A percentile compares a stretch with the other conserved stretches of the same genome.
Conservation (phyloP, 495 filamentous ascomycete genomes). For the Amphirosellinia nigrospora region DNA sequence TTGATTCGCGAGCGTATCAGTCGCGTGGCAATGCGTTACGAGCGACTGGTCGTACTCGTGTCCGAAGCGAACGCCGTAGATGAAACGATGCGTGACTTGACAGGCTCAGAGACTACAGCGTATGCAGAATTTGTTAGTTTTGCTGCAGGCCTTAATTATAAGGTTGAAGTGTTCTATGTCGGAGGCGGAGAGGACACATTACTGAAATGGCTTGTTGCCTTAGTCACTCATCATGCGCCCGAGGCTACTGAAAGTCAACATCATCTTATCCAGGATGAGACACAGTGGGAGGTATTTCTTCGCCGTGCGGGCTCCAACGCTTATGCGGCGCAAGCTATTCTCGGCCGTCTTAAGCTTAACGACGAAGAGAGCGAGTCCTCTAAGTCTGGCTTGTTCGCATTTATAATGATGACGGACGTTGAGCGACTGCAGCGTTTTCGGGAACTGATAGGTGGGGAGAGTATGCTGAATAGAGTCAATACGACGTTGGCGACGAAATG, state of each 20-base stretch:
- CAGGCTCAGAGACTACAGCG: conserved; percentile 55
- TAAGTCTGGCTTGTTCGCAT: conserved; percentile 56
- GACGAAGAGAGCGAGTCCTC: conserved; percentile 23
- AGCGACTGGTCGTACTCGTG: conserved; percentile 73
- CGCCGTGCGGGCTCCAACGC: conserved; percentile 77
- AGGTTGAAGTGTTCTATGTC: conserved; percentile 58
- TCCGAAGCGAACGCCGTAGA: conserved; percentile 55
- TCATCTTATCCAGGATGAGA: conserved; percentile 55
- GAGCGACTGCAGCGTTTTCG: conserved; percentile 55
- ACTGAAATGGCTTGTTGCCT: conserved; percentile 61
- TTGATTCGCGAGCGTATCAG: conserved; percentile 64
- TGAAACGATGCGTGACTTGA: conserved; percentile 46
- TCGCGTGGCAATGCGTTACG: conserved; percentile 65
- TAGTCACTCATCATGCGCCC: conserved; percentile 49
- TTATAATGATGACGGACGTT: conserved; percentile 61
- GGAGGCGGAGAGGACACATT: conserved; percentile 63
- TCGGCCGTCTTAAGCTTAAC: conserved; percentile 56
- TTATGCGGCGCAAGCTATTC: conserved; percentile 75
- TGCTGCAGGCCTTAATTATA: conserved; percentile 45
- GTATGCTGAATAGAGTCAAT: conserved; percentile 58
- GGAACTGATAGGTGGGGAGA: conserved; percentile 57
- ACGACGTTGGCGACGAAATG: conserved; percentile 45
- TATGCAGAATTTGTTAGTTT: conserved; percentile 63
- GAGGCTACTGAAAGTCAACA: conserved; percentile 37
- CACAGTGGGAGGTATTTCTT: conserved; percentile 77